Conservation (phyloP, 2,329 filamentous ascomycete species). For the Fonsecaea monophora region DNA sequence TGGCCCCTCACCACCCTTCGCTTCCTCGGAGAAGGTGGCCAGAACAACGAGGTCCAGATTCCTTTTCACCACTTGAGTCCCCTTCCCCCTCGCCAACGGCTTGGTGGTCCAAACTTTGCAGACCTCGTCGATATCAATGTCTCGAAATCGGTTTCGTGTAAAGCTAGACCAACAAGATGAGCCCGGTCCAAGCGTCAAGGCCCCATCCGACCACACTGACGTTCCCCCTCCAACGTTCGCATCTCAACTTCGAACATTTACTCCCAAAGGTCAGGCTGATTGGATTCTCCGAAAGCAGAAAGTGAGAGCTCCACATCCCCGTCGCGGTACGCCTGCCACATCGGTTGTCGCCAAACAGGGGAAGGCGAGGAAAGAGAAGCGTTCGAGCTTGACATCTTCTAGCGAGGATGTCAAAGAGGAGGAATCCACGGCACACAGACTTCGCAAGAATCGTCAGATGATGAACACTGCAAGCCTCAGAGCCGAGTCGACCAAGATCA, state of each 20-base stretch:
- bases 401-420: neutral
- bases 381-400: neutral
- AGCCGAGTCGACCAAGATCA: neutral
- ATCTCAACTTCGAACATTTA: neutral
- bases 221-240: neutral
- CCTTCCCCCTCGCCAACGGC: neutral
- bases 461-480: neutral
- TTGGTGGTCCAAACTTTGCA: neutral
- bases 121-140: neutral
- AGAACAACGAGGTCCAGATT: neutral
- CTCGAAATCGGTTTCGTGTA: constrained; percentile 9
- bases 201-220: neutral
- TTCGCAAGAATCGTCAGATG: neutral
- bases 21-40: neutral
- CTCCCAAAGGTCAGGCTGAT: neutral
- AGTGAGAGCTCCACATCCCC: neutral
- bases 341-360: neutral
- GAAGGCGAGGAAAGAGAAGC: neutral
- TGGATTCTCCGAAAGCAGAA: constrained; percentile 1
- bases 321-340: neutral
- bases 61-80: neutral
- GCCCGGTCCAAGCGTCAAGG: neutral
- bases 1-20: neutral
- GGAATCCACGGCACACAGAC: neutral
- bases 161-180: neutral